Base-by-base conservation (phyloP, 2,329 filamentous ascomycete species). In the Fusarium paranaense region DNA sequence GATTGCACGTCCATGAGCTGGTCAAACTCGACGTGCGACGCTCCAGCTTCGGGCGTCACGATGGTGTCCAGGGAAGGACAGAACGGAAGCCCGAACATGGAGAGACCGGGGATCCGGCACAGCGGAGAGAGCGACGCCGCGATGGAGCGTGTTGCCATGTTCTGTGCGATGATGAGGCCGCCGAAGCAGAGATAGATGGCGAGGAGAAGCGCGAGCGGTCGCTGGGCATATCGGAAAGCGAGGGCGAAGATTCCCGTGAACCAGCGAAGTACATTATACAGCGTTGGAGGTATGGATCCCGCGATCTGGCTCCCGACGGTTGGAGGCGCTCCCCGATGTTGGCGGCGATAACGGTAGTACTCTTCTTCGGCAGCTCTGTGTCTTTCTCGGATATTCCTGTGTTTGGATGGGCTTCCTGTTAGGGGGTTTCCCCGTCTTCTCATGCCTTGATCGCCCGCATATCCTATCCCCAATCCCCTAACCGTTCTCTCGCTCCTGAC, bases 1-100 rank as follows among this genome's bases (percentile, higher is more conserved):
- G 89, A 86, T 81, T 97, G 94, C 2, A 93, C 89, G 20, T 87
- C 87, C 86, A 97, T 93, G 25, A 97, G 87, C 57, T 92, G 89
- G 72, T 94, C 91, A 74, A 96, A 96, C 77, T 95, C 91, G 52
- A 92, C 84, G 6, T 81, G 81, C 35, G 59, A 64, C n/a, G 61
- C n/a, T 25, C 76, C 71, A 38, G 69, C 63, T 40, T 73, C 78
- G 4, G 74, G 73, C 14, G 65, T 81, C 7, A 76, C 67, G 56
- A 77, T 75, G 73, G 74, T 79, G 57, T 75, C 78, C 42, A 71
- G 69, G 59, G 77, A 76, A 6, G 84, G 82, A 73, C 93, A 95
- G 76, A 94, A 93, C 0, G 92, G 88, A 1, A 95, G 83, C 68
- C 88, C 84, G 6, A 95, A 79, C 35, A 89, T 83, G 2, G 90